Evolutionary conservation across 192 early-diverging fungal species (phyloP).

Genomic region (Backusella tarrabulga): DNA sequence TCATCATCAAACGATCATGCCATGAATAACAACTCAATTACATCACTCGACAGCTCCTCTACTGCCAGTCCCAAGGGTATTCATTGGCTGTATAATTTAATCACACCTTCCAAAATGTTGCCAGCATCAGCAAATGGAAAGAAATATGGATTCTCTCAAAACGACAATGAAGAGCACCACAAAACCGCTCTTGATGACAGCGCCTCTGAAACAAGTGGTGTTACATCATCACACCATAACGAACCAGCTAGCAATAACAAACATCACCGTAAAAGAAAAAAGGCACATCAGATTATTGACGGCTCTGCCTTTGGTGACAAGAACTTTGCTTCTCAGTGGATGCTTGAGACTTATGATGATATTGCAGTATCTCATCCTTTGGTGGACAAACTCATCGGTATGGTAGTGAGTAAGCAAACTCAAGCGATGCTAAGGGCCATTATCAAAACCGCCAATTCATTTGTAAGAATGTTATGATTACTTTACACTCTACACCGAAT

Average conservation of each 20-base stretch:
- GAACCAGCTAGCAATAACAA: not conserved
- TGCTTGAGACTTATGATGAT: conserved; percentile 35
- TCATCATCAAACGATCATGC: not conserved
- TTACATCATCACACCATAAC: not conserved
- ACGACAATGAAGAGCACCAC: not conserved
- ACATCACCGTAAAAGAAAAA: conserved; percentile 27
- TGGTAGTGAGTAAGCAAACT: conserved; percentile 45
- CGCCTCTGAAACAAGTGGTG: not conserved
- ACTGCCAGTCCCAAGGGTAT: not conserved
- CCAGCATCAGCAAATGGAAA: not conserved
- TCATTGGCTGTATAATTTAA: not conserved
- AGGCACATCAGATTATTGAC: conserved; percentile 29
- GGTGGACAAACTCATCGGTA: conserved; percentile 27
- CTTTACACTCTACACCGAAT: not conserved
- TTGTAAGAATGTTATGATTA: not conserved
- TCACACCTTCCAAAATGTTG: not conserved
- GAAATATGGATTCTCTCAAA: conserved; percentile 7
- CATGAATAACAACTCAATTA: not conserved
- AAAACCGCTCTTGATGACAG: not conserved
- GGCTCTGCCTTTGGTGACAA: conserved; percentile 41
- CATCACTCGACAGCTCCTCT: not conserved
- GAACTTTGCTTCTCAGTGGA: conserved; percentile 33
- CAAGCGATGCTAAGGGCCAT: conserved; percentile 44
- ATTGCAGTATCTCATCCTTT: conserved; percentile 29
- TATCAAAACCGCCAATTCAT: conserved; percentile 41